Base-by-base conservation (phyloP, 75 land plant genomes). In the Picea glauca region DNA sequence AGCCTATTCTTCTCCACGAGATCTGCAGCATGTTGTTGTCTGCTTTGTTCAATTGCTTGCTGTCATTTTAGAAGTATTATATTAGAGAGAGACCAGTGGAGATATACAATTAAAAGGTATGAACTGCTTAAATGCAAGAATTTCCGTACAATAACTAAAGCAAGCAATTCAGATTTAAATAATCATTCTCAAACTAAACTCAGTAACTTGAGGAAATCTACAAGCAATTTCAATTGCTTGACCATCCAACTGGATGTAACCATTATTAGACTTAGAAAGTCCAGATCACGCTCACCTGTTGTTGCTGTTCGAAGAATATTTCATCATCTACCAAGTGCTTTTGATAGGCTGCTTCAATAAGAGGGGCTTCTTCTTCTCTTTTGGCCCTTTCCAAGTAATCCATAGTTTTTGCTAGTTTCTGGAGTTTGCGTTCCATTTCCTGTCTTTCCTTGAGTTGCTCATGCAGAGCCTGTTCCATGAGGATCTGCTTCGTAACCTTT, bases 311-410 rank as follows among this genome's bases (percentile, higher is more conserved):
- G 87, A 88, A 88, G 58, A 94, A 83, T 58, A 78, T 85, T 61
- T 82, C 86, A 80, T 94, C 99, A 79, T 97, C 99, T 60, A 78
- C 91, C 43, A 88, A 66, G 13, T 89, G 91, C 74, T 85, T 85
- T 58, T 83, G 85, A 80, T 84, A 93, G 30, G 93, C 93, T 59
- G 87, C 93, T 72, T 92, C 90, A 84, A 97, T 91, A 72, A 97
- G 78, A 1, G 98, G 94, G 56, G 96, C 88, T 72, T 91, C 95
- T 79, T 97, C 98, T 79, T 94, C 99, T 65, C 99, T 92, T 82
- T 88, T 97, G 4, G 99, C 99, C 82, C 99, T 93, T 78, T 96
- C 99, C 83, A 94, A 35, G 77, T 94, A 85, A 81, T 96, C 99
- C 98, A 96, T 90, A 3, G 95, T 96, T 75, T 96, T 96, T 0